phyloP scores from a whole-genome alignment of 352 stramenopile species.

The Porosira glacialis region DNA sequence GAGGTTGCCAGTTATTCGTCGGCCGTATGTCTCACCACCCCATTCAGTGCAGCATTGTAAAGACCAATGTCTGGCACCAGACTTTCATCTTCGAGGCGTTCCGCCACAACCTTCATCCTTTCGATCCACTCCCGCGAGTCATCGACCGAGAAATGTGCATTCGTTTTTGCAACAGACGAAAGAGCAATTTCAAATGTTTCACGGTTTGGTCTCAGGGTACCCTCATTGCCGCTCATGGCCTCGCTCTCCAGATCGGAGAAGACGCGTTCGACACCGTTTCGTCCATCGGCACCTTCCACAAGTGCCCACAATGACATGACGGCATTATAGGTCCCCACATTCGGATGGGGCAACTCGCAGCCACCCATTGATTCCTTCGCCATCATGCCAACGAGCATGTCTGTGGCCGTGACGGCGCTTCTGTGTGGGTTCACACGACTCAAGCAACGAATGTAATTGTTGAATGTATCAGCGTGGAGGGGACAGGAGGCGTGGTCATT shows the following conservation, averaged over 20 bases:
- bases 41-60: constrained; percentile 64
- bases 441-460: constrained; percentile 67
- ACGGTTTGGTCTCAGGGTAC: constrained; percentile 28
- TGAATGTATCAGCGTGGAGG: constrained; percentile 56
- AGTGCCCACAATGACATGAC: constrained; percentile 61
- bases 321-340: constrained; percentile 56
- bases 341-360: constrained; percentile 47
- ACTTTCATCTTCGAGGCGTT: constrained; percentile 20
- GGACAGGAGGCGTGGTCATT: constrained; percentile 18
- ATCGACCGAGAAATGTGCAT: constrained; percentile 51
- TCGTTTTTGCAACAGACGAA: constrained; percentile 29
- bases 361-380: constrained; percentile 18
- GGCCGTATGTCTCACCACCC: background rate
- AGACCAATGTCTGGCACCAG: constrained; percentile 44
- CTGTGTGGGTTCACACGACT: constrained; percentile 24
- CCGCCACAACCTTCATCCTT: constrained; percentile 48
- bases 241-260: constrained; percentile 36
- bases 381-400: constrained; percentile 54
- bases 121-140: constrained; percentile 44
- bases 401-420: constrained; percentile 38
- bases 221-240: constrained; percentile 7
- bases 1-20: constrained; percentile 12
- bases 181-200: constrained; percentile 54
- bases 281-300: constrained; percentile 24
- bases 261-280: constrained; percentile 40